phyloP scores from a whole-genome alignment of 129 eudicot genomes.

The Daucus carota region DH1_v3.0 NC_030383.2:13431001-13431500 shows the following conservation, averaged over 20 bases:
- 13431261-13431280: neutral
- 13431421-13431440: no score
- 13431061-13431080: no score
- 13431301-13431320: neutral
- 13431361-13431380: no score
- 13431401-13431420: neutral
- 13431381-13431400: neutral
- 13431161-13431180: neutral
- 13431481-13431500: no score
- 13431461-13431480: no score
- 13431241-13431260: neutral
- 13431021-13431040: neutral
- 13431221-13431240: neutral
- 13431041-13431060: no score
- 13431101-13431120: neutral
- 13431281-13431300: constrained; percentile 1
- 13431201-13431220: neutral
- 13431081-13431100: neutral
- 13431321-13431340: neutral
- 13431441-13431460: no score
- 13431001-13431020: neutral
- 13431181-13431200: neutral
- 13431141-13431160: neutral
- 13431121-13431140: neutral
- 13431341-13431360: neutral